Evolutionary conservation across 768 basidiomycete genomes (phyloP), one percentile per base, ranked within the genome.

Genomic region (Candolleomyces aberdarensis): DNA sequence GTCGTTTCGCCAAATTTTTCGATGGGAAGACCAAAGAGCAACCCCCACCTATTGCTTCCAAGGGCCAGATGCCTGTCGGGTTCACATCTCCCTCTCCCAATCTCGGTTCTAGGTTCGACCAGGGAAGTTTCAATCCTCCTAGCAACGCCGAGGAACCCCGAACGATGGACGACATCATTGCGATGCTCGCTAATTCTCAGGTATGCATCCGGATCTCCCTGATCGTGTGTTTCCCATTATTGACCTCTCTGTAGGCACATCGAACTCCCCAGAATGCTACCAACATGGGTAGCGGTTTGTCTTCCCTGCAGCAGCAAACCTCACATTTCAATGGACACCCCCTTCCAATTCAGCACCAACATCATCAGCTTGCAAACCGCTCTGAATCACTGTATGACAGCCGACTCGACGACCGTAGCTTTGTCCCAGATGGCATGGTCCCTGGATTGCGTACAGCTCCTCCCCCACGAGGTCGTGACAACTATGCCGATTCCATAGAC

Each of bases 1-100:
- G 91, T 69, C 86, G 92, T 41, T 89, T 93, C 70, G 92, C 91
- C 36, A 94, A 92, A 70, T 92, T 92, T 72, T 94, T 93, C 64
- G 91, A 93, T 65, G 82, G 82, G n/a, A 92, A 90, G 71, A 72
- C 75, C 26, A 81, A 80, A 63, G 85, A 86, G 14, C 67, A 66
- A 19, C 65, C 64, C 32, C 54, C 67, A 19, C 62, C 72, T 43
- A 64, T 73, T 36, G 66, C 74, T 11, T 11, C 36, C 15, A 84
- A 83, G 61, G 65, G 74, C 29, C 73, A 76, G 43, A 72, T 72
- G 10, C 71, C 74, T 6, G 73, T 72, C 36, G 75, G 76, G 19
- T 73, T 79, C 47, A 69, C 73, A 46, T 76, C 84, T 49, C 73
- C 80, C 29, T 83, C 84, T 32, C 76, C 82, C n/a, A 73, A 69